Percentiles rank a stretch among this genome's conserved stretches.
These are phyloP conservation scores for Xylaria nigripes DNA, from an alignment of 495 filamentous ascomycete species.

Conservation along the genomic window DNA sequence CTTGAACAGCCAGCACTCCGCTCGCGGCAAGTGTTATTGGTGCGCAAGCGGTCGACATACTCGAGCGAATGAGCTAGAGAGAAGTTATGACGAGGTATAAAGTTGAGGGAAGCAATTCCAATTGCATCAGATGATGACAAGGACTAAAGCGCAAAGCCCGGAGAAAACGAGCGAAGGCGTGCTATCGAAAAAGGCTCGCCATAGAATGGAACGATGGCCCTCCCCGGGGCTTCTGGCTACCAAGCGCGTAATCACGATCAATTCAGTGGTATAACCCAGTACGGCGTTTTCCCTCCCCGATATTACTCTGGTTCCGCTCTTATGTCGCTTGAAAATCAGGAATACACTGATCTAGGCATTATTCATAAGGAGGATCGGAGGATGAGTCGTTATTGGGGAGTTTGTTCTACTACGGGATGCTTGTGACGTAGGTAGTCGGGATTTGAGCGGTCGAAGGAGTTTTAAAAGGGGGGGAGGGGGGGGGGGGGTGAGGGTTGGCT, in stretches of 20 bases:
- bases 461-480: constrained; percentile 8
- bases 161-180: constrained; percentile 1
- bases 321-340: background rate
- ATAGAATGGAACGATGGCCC: constrained; percentile 22
- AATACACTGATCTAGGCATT: background rate
- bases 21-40: constrained; percentile 55
- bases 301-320: background rate
- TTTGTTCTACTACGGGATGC: background rate
- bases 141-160: constrained; percentile 13
- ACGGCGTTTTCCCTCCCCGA: background rate
- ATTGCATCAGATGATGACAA: background rate
- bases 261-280: constrained; percentile 1
- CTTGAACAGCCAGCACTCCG: constrained; percentile 53
- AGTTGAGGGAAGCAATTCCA: background rate
- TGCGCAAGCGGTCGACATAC: constrained; percentile 36
- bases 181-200: constrained; percentile 24
- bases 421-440: constrained; percentile 10
- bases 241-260: constrained; percentile 9
- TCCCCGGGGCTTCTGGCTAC: constrained; percentile 13
- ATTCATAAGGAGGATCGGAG: background rate
- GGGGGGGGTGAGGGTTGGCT: constrained; percentile 21
- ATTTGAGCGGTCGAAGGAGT: no score
- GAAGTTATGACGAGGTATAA: background rate
- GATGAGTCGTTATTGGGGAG: background rate
- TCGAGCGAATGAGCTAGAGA: constrained; percentile 15